Conservation (phyloP, 1,284 basidiomycete genomes). For the Serendipita sp. region DNA sequence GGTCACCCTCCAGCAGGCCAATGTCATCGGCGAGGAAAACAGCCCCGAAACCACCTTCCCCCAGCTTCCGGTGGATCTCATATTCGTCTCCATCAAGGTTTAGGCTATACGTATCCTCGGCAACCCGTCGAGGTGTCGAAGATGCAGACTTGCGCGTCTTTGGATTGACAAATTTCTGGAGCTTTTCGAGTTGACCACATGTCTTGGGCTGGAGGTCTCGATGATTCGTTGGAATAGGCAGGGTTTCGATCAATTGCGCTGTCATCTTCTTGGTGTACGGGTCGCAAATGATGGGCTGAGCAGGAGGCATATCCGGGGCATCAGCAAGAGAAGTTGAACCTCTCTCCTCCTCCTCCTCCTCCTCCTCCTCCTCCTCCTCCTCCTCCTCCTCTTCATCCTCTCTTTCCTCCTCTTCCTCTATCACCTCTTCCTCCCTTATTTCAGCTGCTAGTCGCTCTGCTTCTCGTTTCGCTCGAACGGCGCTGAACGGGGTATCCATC, state of each 20-base stretch:
- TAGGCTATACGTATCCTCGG: conserved; percentile 25
- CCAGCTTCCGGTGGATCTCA: conserved; percentile 69
- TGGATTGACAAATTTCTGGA: conserved; percentile 40
- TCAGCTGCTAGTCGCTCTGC: conserved; percentile 45
- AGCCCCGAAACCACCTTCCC: conserved; percentile 91
- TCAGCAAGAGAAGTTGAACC: background rate
- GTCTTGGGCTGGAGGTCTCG: conserved; percentile 44
- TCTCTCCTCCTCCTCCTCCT: conserved; percentile 19
- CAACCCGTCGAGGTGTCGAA: conserved; percentile 26
- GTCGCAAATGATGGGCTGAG: conserved; percentile 38
- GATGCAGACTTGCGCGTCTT: conserved; percentile 29
- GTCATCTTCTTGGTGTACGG: conserved; percentile 26
- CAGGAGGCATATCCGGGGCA: too few relatives aligned
- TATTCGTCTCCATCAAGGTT: conserved; percentile 47
- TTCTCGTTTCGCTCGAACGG: conserved; percentile 21
- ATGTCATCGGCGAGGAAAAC: conserved; percentile 73
- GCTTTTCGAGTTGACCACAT: conserved; percentile 44
- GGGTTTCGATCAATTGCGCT: background rate
- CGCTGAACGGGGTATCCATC: conserved; percentile 19
- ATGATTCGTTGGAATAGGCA: conserved; percentile 17
- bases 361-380: conserved; percentile 18
- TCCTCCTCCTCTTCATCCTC: conserved; percentile 17
- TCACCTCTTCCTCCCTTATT: conserved; percentile 15
- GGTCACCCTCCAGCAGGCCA: conserved; percentile 38
- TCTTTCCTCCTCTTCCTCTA: conserved; percentile 17